A percentile compares a stretch with the other conserved stretches of the same genome.
These are phyloP conservation scores for Cephaloascus albidus DNA, from an alignment of 805 yeast genomes.

Conservation along the genomic window DNA sequence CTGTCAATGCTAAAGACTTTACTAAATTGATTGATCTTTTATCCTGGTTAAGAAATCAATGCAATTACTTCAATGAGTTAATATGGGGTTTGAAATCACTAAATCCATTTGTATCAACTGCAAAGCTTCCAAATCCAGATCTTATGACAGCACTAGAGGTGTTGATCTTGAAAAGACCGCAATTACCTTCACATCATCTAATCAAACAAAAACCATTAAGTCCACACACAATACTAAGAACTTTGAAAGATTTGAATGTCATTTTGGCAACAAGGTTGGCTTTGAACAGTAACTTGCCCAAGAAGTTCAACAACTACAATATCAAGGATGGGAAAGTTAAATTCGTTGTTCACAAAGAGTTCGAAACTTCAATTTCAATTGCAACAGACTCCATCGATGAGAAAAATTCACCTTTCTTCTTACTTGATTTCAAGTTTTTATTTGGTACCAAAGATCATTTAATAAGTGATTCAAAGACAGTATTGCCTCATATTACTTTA, in stretches of 20 bases:
- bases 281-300: slow-evolving; percentile 52
- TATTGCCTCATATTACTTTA: slow-evolving; percentile 19
- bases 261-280: slow-evolving; percentile 71
- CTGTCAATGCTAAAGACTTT: slow-evolving; percentile 61
- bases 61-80: slow-evolving; percentile 50
- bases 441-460: slow-evolving; percentile 35
- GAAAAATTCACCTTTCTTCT: slow-evolving; percentile 56
- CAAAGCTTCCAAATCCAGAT: slow-evolving; percentile 90
- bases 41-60: slow-evolving; percentile 79
- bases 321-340: slow-evolving; percentile 72
- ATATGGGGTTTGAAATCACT: slow-evolving; percentile 61
- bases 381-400: slow-evolving; percentile 46
- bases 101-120: slow-evolving; percentile 68
- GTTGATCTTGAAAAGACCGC: slow-evolving; percentile 67
- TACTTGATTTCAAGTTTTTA: slow-evolving; percentile 66
- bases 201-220: slow-evolving; percentile 40
- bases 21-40: slow-evolving; percentile 75
- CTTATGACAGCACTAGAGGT: slow-evolving; percentile 82
- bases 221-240: slow-evolving; percentile 46
- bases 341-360: slow-evolving; percentile 53
- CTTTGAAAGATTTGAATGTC: slow-evolving; percentile 62
- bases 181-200: slow-evolving; percentile 54
- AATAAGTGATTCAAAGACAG: slow-evolving; percentile 12
- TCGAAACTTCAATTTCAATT: slow-evolving; percentile 56
- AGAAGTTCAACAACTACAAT: slow-evolving; percentile 49